Conservation (phyloP, 352 stramenopile genomes). For the Phytopythium mirpurense region DNA sequence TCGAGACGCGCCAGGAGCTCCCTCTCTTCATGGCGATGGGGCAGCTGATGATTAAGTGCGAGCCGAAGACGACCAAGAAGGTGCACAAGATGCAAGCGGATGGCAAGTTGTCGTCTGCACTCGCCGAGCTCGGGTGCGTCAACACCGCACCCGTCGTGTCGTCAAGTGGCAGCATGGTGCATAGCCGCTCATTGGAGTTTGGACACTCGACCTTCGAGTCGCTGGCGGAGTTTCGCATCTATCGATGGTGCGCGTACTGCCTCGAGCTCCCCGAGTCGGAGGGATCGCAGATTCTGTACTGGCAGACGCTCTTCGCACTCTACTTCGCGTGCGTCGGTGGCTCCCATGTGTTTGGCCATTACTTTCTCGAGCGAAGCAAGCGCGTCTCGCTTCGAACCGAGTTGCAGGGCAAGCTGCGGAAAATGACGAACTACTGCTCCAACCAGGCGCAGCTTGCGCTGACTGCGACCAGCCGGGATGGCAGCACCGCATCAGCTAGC, state of each 20-base stretch:
- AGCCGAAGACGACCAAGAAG: conserved; percentile 74
- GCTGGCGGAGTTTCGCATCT: conserved; percentile 58
- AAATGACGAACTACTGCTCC: conserved; percentile 56
- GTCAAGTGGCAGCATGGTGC: conserved; percentile 6
- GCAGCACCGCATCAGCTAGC: neutral
- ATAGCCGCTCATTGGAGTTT: conserved; percentile 18
- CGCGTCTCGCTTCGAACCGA: conserved; percentile 41
- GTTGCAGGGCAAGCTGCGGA: conserved; percentile 48
- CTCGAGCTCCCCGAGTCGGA: conserved; percentile 49
- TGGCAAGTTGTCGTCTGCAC: conserved; percentile 41
- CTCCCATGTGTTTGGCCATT: conserved; percentile 48
- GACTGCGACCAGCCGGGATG: conserved; percentile 23
- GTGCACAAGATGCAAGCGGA: conserved; percentile 71
- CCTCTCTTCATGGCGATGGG: conserved; percentile 63
- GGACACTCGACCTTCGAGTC: conserved; percentile 55
- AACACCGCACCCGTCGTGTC: conserved; percentile 14
- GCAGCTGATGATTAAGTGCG: conserved; percentile 64
- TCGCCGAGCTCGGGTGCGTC: conserved; percentile 23
- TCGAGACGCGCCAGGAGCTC: conserved; percentile 75
- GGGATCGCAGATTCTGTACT: conserved; percentile 51
- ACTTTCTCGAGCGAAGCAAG: conserved; percentile 55
- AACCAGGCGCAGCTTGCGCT: conserved; percentile 58
- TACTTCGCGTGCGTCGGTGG: conserved; percentile 58
- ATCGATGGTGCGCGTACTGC: conserved; percentile 64
- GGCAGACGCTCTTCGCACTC: conserved; percentile 66